Evolutionary conservation across 163 green algal genomes (phyloP).

Genomic region (Volvox carteri): DNA sequence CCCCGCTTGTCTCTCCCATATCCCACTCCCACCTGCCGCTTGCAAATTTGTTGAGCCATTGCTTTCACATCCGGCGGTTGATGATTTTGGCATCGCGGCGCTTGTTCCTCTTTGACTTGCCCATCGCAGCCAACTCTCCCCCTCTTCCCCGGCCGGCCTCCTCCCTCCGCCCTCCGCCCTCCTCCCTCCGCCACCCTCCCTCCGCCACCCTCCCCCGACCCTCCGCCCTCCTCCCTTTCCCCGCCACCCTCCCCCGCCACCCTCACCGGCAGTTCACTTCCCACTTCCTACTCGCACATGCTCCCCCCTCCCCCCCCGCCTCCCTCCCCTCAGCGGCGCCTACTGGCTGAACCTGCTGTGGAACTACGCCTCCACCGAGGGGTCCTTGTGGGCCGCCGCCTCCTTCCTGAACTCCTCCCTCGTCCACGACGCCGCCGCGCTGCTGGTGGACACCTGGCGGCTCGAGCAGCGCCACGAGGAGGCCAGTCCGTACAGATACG

Average conservation of each 20-base stretch:
- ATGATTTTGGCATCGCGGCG: too few species aligned
- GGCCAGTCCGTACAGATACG: slow-evolving; percentile 64
- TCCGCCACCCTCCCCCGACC: too few species aligned
- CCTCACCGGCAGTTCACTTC: background rate
- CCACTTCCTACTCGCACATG: background rate
- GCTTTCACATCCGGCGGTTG: too few species aligned
- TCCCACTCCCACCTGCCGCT: too few species aligned
- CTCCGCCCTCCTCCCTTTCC: too few species aligned
- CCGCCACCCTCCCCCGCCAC: background rate
- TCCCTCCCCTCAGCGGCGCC: slow-evolving; percentile 46
- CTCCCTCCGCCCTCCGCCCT: too few species aligned
- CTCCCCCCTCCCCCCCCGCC: background rate
- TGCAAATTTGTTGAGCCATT: too few species aligned
- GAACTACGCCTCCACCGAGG: slow-evolving; percentile 65
- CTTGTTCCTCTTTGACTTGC: too few species aligned
- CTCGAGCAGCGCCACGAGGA: slow-evolving; percentile 68
- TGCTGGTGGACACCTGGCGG: slow-evolving; percentile 64
- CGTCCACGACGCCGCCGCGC: slow-evolving; percentile 61
- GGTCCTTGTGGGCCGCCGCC: slow-evolving; percentile 36
- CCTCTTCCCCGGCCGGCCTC: too few species aligned
- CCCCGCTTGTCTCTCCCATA: too few species aligned
- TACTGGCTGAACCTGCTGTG: slow-evolving; percentile 74
- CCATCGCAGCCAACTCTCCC: too few species aligned
- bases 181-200: too few species aligned
- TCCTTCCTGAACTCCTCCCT: slow-evolving; percentile 44